Evolutionary conservation across 2,329 filamentous ascomycete species (phyloP).

Genomic region (Pseudogymnoascus sp.): DNA sequence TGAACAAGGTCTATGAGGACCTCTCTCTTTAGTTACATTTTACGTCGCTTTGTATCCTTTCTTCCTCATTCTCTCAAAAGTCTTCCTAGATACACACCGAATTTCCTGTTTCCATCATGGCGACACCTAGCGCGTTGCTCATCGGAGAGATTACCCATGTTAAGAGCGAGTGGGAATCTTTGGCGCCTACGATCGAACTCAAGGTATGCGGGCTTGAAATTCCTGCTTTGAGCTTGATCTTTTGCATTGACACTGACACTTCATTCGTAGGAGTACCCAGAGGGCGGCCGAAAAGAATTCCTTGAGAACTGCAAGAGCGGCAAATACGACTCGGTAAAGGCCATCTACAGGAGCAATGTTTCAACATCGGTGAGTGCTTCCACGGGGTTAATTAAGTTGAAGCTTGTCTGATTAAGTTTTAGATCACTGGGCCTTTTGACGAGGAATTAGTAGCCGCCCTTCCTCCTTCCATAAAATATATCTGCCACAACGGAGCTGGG

Average conservation of each 20-base stretch:
- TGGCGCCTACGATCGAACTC: conserved; percentile 8
- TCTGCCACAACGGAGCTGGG: conserved; percentile 62
- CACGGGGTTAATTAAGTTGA: neutral
- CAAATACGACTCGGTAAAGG: conserved; percentile 53
- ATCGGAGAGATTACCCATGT: conserved; percentile 22
- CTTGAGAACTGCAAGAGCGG: conserved; percentile 57
- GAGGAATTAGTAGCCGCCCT: conserved; percentile 53
- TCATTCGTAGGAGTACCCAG: conserved; percentile 17
- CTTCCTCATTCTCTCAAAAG: neutral
- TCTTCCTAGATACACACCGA: neutral
- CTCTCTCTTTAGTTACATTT: neutral
- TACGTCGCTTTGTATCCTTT: neutral
- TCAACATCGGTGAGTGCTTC: conserved; percentile 41
- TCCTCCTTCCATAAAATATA: conserved; percentile 43
- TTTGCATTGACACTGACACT: neutral
- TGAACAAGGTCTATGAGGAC: neutral
- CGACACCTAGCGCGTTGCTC: conserved; percentile 15
- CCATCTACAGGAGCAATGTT: conserved; percentile 62
- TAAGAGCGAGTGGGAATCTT: conserved; percentile 22
- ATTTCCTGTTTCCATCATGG: neutral
- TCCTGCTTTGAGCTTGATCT: neutral
- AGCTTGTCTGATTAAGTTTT: neutral
- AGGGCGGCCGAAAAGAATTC: conserved; percentile 57
- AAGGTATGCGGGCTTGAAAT: conserved; percentile 1
- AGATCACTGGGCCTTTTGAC: conserved; percentile 60